These are phyloP conservation scores for barrel medic (Medicago truncatula) DNA, from an alignment of 306 rosid species.

Conservation along the genomic window DNA sequence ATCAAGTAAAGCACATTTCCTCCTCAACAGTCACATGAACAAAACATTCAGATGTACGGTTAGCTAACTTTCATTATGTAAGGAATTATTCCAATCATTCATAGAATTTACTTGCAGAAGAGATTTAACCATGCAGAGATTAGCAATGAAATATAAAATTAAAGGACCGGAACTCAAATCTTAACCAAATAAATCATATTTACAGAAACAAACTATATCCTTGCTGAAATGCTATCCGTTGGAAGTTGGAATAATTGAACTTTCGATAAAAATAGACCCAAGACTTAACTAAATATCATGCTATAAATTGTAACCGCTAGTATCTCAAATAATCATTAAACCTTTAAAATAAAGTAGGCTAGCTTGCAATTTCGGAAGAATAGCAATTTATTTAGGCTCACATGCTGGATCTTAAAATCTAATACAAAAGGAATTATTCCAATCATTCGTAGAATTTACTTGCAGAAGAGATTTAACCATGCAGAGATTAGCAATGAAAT, in stretches of 20 bases:
- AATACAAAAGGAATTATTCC: constrained; percentile 19
- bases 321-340: constrained; percentile 20
- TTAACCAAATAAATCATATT: constrained; percentile 29
- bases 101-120: constrained; percentile 33
- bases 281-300: background rate
- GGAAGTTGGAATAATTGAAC: background rate
- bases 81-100: constrained; percentile 15
- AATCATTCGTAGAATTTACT: constrained; percentile 30
- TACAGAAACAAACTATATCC: constrained; percentile 13
- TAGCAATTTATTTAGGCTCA: constrained; percentile 8
- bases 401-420: constrained; percentile 26
- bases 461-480: constrained; percentile 22
- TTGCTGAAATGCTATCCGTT: constrained; percentile 3
- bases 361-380: constrained; percentile 19
- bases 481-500: constrained; percentile 13
- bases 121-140: constrained; percentile 15
- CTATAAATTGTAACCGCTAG: constrained; percentile 13
- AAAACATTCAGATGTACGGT: background rate
- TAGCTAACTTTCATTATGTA: constrained; percentile 14
- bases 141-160: constrained; percentile 30
- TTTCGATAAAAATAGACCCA: constrained; percentile 16
- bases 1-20: too few relatives aligned
- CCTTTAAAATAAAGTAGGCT: constrained; percentile 10
- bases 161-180: constrained; percentile 9
- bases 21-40: too few relatives aligned